A percentile compares a stretch with the other conserved stretches of the same genome.
Evolutionary conservation across 2,329 filamentous ascomycete genomes (phyloP).

Genomic region (Talaromyces sp.): DNA sequence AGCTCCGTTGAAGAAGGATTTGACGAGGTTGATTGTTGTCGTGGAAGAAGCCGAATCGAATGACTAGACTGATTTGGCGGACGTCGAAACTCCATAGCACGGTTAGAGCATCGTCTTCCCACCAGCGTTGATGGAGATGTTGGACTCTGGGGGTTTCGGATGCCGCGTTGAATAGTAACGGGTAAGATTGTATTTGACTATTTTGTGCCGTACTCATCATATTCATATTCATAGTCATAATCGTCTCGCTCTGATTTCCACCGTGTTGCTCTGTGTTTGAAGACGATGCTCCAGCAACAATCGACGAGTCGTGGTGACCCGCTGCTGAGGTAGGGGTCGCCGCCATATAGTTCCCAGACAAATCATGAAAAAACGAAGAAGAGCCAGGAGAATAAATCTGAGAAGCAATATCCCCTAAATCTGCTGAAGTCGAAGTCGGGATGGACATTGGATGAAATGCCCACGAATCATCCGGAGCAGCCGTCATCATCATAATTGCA

Average conservation of each 20-base stretch:
- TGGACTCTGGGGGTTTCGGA: slow-evolving; percentile 31
- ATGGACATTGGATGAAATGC: slow-evolving; percentile 3
- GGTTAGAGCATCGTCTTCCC: slow-evolving; percentile 37
- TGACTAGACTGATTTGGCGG: slow-evolving; percentile 32
- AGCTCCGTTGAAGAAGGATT: slow-evolving; percentile 30
- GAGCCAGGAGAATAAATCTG: slow-evolving; percentile 4
- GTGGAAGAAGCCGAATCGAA: slow-evolving; percentile 35
- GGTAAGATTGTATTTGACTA: slow-evolving; percentile 20
- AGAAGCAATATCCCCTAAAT: slow-evolving; percentile 5
- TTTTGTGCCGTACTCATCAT: neutral
- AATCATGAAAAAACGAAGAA: neutral
- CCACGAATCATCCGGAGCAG: slow-evolving; percentile 11
- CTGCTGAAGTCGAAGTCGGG: neutral
- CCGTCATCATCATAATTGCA: slow-evolving; percentile 7
- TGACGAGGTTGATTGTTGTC: slow-evolving; percentile 33
- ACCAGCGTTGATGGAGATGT: slow-evolving; percentile 32
- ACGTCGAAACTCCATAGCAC: slow-evolving; percentile 37
- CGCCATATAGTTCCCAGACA: neutral
- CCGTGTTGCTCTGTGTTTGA: neutral
- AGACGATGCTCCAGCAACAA: neutral
- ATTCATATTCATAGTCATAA: neutral
- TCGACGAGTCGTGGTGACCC: neutral
- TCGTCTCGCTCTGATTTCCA: neutral
- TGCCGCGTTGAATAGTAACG: slow-evolving; percentile 26
- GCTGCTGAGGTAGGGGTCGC: neutral